Percentiles rank a stretch among this genome's conserved stretches.
Conservation (phyloP, 768 basidiomycete species). For the Mycena pura region DNA sequence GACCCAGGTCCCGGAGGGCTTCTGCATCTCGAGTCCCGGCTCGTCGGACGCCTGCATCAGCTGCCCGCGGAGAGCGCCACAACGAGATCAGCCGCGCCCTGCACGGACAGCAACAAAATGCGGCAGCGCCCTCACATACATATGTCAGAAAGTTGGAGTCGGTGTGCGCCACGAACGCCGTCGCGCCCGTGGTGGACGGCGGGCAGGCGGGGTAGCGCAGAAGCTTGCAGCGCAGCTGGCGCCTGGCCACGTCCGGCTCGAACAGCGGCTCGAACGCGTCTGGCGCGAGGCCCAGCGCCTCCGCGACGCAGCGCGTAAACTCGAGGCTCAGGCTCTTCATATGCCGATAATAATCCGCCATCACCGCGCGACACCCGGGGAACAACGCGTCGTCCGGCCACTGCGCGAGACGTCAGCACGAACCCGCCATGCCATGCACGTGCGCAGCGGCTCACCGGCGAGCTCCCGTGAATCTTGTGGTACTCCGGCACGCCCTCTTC, state of each 20-base stretch:
- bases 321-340: slow-evolving; percentile 15
- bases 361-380: slow-evolving; percentile 16
- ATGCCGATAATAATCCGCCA: slow-evolving; percentile 18
- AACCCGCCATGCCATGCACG: no score
- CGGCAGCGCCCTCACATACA: slow-evolving; percentile 6
- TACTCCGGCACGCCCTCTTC: slow-evolving; percentile 17
- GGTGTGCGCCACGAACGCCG: slow-evolving; percentile 18
- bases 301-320: slow-evolving; percentile 17
- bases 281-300: slow-evolving; percentile 22
- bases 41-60: slow-evolving; percentile 17
- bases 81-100: not conserved
- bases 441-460: no score
- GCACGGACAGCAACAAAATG: not conserved
- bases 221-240: slow-evolving; percentile 27
- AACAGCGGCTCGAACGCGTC: slow-evolving; percentile 18
- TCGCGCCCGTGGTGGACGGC: not conserved
- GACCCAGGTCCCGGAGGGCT: slow-evolving; percentile 14
- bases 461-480: slow-evolving; percentile 18
- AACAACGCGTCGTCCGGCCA: slow-evolving; percentile 24
- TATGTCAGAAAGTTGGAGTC: slow-evolving; percentile 26
- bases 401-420: no score
- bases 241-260: slow-evolving; percentile 15
- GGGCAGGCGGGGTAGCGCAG: slow-evolving; percentile 18
- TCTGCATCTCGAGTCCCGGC: slow-evolving; percentile 17
- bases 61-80: not conserved